Base-by-base conservation (phyloP, 2,329 filamentous ascomycete genomes). In the Venturia oleaginea region DNA sequence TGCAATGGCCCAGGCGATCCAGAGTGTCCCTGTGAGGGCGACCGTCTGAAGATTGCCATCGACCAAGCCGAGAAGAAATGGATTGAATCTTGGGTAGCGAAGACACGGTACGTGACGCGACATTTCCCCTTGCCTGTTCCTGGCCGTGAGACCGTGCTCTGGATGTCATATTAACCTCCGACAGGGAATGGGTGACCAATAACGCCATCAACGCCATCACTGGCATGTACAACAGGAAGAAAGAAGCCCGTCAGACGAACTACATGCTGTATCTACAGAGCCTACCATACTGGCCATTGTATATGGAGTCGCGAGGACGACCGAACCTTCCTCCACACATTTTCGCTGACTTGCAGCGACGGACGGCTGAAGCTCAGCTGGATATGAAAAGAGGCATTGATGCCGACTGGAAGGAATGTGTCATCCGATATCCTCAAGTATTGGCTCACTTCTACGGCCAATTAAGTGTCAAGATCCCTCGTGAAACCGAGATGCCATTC, bases 401-500 rank as follows among this genome's bases (percentile, higher is more conserved):
- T 48, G 61, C 24, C 15, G 66, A 67, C 61, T 67, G 66, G 66
- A 60, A 62, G 30, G 55, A 51, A n/a, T 67, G 66, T 42, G 64
- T 66, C 2, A 17, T 66, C 24, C 55, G 54, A 19, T 67, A 67
- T 60, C 66, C 66, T 15, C 61, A 67, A 40, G 66, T 67, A 17
- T 55, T 67, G 32, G 51, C 62, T 17, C 59, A 67, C 43, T 67
- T 59, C 51, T 67, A 66, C 55, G 19, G 10, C 19, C 65, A 64
- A 48, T 27, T 67, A 7, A 38, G 67, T 7, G 42, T 66, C 13
- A 30, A 43, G 24, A 55, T 64, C 10, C 65, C 65, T 22, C 32
- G 40, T 30, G 43, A 66, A 24, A 67, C 82, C 82, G 38, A 64
- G 32, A 37, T 48, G 46, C 57, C 63, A 15, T 64, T 61, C 27